phyloP scores from a whole-genome alignment of 2,329 filamentous ascomycete species.

The Colletotrichum higginsianum region DNA sequence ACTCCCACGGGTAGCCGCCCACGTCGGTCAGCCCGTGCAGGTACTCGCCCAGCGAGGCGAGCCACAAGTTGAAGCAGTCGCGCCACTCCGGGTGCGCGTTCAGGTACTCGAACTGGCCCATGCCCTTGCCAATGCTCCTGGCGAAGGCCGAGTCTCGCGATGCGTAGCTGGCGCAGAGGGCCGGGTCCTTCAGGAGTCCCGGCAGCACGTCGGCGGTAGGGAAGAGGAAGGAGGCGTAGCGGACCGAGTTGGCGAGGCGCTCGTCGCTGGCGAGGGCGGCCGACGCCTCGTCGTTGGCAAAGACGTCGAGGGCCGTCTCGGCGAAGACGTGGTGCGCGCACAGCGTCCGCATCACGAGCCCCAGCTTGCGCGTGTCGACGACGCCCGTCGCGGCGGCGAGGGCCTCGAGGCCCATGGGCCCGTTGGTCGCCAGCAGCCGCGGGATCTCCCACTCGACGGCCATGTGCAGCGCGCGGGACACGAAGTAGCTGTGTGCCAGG shows the following conservation, averaged over 20 bases:
- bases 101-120: constrained; percentile 37
- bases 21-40: constrained; percentile 35
- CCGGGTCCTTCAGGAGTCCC: constrained; percentile 23
- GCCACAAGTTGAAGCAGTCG: constrained; percentile 29
- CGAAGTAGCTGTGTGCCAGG: constrained; percentile 26
- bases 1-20: constrained; percentile 32
- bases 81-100: constrained; percentile 36
- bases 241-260: constrained; percentile 28
- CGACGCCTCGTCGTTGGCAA: constrained; percentile 35
- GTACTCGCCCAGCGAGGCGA: constrained; percentile 26
- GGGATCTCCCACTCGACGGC: constrained; percentile 36
- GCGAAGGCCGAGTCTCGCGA: constrained; percentile 29
- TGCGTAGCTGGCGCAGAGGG: constrained; percentile 28
- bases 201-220: constrained; percentile 31
- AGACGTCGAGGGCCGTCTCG: constrained; percentile 28
- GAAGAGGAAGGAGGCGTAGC: constrained; percentile 35
- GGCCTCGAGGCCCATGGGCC: constrained; percentile 18
- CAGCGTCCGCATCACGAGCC: constrained; percentile 36
- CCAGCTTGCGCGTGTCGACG: constrained; percentile 30
- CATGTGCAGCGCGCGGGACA: constrained; percentile 37
- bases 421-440: constrained; percentile 17
- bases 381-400: constrained; percentile 32
- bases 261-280: constrained; percentile 28
- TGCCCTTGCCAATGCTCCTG: constrained; percentile 31
- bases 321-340: constrained; percentile 35